Evolutionary conservation across 2,329 filamentous ascomycete species (phyloP).

Genomic region (Cytospora piceae): DNA sequence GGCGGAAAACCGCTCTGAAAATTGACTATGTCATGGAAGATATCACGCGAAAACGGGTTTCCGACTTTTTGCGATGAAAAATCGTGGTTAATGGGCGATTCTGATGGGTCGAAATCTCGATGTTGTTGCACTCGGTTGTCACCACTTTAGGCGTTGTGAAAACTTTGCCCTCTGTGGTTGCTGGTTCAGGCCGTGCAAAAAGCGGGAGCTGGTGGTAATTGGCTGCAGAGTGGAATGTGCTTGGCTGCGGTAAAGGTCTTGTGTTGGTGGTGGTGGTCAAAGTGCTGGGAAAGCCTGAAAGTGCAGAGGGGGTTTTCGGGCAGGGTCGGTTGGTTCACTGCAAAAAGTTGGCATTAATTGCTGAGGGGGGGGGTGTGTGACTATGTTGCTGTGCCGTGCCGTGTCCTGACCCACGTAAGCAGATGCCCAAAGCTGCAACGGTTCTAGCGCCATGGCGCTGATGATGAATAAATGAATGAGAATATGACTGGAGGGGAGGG

Average conservation of each 20-base stretch:
- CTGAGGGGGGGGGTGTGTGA: background rate
- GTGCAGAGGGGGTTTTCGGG: background rate
- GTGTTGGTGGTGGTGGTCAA: background rate
- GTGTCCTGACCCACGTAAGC: background rate
- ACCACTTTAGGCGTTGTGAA: constrained; percentile 54
- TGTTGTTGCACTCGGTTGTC: constrained; percentile 50
- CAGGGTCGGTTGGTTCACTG: background rate
- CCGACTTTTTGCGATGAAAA: constrained; percentile 60
- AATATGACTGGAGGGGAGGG: background rate
- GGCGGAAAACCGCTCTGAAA: constrained; percentile 66
- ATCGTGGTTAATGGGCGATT: constrained; percentile 52
- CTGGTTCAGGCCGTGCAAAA: constrained; percentile 31
- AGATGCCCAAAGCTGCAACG: background rate
- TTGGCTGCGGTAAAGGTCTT: background rate
- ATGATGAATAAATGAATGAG: background rate
- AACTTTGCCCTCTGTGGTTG: constrained; percentile 50
- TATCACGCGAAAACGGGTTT: constrained; percentile 56
- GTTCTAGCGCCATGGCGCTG: background rate
- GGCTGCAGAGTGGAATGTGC: background rate
- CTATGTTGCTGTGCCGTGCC: background rate
- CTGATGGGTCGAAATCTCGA: constrained; percentile 57
- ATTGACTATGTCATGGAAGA: constrained; percentile 64
- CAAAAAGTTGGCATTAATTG: background rate
- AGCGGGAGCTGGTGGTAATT: constrained; percentile 22
- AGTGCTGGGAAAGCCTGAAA: background rate